Conservation (phyloP, 345 rosid species). For the Syzygium grande region DNA sequence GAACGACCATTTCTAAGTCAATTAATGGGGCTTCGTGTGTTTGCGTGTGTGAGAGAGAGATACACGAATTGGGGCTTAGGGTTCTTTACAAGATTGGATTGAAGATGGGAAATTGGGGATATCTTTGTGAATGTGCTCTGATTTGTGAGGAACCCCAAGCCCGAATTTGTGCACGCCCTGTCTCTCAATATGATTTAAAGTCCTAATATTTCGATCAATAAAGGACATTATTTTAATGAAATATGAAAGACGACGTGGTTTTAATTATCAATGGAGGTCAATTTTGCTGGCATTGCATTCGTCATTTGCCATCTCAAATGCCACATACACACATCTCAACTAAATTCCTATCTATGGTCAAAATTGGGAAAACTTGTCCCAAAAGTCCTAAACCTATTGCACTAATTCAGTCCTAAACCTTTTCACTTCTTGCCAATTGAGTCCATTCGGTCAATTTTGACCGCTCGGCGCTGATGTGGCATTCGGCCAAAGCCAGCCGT, state of each 20-base stretch:
- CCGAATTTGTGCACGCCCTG: neutral
- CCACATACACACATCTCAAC: neutral
- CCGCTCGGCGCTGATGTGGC: too few species aligned
- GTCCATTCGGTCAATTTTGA: too few species aligned
- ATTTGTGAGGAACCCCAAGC: neutral
- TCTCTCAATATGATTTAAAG: neutral
- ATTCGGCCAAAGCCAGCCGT: too few species aligned
- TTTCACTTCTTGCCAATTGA: too few species aligned
- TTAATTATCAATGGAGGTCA: neutral
- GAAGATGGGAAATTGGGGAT: neutral
- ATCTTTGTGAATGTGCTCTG: neutral
- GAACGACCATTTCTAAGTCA: neutral
- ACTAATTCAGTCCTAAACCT: too few species aligned
- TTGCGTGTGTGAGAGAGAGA: neutral
- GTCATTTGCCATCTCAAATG: neutral
- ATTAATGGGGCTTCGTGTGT: neutral
- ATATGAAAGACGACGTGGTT: neutral
- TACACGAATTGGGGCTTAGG: neutral
- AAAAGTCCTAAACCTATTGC: too few species aligned
- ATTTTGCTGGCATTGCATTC: neutral
- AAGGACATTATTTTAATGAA: neutral
- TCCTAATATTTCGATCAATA: neutral
- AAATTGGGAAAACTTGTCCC: neutral
- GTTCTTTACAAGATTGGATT: neutral
- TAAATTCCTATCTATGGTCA: neutral